A percentile compares a stretch with the other conserved stretches of the same genome.
Conservation (phyloP, 768 basidiomycete genomes). For the Boletus tomentosulus region DNA sequence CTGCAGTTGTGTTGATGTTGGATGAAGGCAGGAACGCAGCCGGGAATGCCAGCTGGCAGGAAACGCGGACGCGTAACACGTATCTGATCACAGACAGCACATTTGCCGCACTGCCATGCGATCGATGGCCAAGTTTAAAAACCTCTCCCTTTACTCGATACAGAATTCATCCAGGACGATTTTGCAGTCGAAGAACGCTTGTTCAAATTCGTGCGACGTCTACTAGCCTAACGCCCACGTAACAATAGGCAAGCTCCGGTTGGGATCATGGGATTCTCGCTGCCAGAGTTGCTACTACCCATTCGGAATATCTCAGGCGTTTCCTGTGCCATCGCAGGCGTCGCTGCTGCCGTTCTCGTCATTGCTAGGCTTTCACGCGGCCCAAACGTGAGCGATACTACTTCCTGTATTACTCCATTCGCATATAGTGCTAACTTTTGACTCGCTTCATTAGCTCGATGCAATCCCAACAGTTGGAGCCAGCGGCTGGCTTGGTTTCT, state of each 20-base stretch:
- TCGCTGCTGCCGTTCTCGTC: neutral
- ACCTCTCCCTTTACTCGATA: too few species aligned
- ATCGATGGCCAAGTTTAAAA: too few species aligned
- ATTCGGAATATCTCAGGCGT: neutral
- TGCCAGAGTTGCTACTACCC: neutral
- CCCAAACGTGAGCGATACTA: neutral
- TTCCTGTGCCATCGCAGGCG: neutral
- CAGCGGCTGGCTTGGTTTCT: constrained; percentile 25
- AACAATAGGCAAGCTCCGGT: neutral
- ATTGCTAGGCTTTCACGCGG: neutral
- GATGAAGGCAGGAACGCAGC: too few species aligned
- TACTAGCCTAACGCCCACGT: too few species aligned
- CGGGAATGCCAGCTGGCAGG: too few species aligned
- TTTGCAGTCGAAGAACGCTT: too few species aligned
- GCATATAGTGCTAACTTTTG: neutral
- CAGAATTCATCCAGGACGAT: too few species aligned
- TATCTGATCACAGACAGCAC: too few species aligned
- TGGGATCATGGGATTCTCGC: neutral
- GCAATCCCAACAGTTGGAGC: constrained; percentile 28
- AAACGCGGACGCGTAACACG: too few species aligned
- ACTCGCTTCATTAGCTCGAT: constrained; percentile 9
- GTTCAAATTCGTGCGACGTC: too few species aligned
- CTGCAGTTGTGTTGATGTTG: neutral
- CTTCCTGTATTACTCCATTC: neutral
- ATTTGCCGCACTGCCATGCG: too few species aligned